phyloP scores from a whole-genome alignment of 148 eudicot species.

The Diospyros kaki region DNA sequence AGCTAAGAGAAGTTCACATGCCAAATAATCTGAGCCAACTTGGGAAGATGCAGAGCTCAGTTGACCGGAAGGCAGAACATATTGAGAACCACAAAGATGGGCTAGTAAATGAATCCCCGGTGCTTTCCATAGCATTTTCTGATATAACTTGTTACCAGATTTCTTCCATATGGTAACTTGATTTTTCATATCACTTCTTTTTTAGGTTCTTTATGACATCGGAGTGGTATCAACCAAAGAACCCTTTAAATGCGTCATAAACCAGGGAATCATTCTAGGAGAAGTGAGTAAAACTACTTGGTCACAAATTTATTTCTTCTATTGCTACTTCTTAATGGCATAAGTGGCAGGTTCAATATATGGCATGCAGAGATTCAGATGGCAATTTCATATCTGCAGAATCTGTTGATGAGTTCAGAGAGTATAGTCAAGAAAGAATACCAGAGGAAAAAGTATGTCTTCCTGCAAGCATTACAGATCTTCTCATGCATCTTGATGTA shows the following conservation, averaged over 20 bases:
- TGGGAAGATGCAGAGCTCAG: not conserved
- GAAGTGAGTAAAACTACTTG: conserved; percentile 59
- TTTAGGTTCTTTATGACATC: conserved; percentile 92
- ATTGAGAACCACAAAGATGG: not conserved
- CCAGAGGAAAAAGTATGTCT: conserved; percentile 65
- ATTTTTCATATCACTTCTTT: not conserved
- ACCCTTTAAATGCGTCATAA: conserved; percentile 97
- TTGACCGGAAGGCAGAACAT: not conserved
- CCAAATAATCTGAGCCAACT: not conserved
- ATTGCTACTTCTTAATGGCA: conserved; percentile 24
- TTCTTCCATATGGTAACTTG: not conserved
- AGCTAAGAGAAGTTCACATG: not conserved
- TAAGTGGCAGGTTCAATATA: conserved; percentile 75
- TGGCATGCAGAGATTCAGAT: conserved; percentile 55
- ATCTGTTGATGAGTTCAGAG: conserved; percentile 35
- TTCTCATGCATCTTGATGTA: conserved; percentile 5
- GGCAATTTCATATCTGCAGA: conserved; percentile 82
- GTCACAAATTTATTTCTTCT: not conserved
- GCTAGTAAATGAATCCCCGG: conserved; percentile 1
- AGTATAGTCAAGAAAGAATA: conserved; percentile 56
- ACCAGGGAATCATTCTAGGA: conserved; percentile 96
- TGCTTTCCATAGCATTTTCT: conserved; percentile 7
- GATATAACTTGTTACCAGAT: not conserved
- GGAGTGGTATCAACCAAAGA: conserved; percentile 94
- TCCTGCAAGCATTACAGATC: conserved; percentile 2